Conservation (phyloP, 495 filamentous ascomycete species). For the Penicillium macrosclerotiorum region DNA sequence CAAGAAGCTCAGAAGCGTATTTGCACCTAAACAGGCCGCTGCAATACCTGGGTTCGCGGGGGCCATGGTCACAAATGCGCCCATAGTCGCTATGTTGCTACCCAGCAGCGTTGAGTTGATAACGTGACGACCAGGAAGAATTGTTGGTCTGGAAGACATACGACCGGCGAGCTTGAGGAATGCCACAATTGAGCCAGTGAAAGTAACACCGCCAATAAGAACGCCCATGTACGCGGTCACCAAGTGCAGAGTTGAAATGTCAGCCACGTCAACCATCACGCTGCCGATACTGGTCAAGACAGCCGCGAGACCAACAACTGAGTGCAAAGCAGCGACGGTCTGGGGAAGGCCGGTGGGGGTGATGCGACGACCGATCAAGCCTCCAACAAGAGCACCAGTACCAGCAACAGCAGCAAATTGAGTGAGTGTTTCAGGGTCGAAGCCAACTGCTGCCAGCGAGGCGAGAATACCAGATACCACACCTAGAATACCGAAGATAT, state of each 20-base stretch:
- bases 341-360: conserved; percentile 79
- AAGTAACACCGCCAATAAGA: conserved; percentile 76
- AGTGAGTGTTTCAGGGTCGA: conserved; percentile 65
- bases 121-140: conserved; percentile 65
- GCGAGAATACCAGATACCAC: conserved; percentile 75
- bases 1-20: conserved; percentile 70
- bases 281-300: conserved; percentile 81
- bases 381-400: conserved; percentile 58
- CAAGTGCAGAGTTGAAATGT: conserved; percentile 70
- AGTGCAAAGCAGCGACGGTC: conserved; percentile 77
- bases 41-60: conserved; percentile 71
- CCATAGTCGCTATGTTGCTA: conserved; percentile 74
- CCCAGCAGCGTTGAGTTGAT: conserved; percentile 69
- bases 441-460: conserved; percentile 74
- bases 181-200: conserved; percentile 79
- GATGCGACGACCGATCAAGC: conserved; percentile 76
- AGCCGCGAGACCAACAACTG: conserved; percentile 77
- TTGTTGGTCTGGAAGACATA: conserved; percentile 71
- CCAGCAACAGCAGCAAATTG: conserved; percentile 73
- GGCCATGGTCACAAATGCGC: conserved; percentile 72
- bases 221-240: conserved; percentile 79
- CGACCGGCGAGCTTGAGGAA: conserved; percentile 75
- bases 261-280: conserved; percentile 63
- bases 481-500: conserved; percentile 76
- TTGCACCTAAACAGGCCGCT: conserved; percentile 68